A percentile compares a stretch with the other conserved stretches of the same genome.
These are phyloP conservation scores for Tulasnella sp. DNA, from an alignment of 768 basidiomycete genomes.

Conservation along the genomic window DNA sequence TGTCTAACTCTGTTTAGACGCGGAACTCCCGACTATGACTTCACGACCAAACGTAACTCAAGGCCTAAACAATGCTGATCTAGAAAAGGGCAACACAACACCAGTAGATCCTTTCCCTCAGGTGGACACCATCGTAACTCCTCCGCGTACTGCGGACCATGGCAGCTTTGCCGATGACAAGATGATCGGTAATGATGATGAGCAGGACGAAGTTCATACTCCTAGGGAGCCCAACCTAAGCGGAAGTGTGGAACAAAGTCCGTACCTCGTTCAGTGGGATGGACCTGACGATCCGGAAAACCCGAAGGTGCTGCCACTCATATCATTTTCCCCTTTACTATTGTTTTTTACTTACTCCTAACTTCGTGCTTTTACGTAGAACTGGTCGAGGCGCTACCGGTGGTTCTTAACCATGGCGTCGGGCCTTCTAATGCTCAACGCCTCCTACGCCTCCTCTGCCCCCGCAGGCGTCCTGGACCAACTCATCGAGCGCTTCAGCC, in stretches of 20 bases:
- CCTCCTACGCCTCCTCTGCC: slow-evolving; percentile 26
- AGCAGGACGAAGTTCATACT: neutral
- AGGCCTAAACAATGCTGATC: neutral
- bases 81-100: neutral
- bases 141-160: neutral
- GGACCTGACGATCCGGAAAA: slow-evolving; percentile 26
- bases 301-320: slow-evolving; percentile 25
- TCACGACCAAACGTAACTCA: neutral
- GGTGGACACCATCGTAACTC: neutral
- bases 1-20: neutral
- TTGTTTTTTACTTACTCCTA: neutral
- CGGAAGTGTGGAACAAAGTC: neutral
- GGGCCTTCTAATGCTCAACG: slow-evolving; percentile 23
- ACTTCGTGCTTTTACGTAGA: slow-evolving; percentile 15
- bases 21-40: neutral
- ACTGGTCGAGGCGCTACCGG: slow-evolving; percentile 18
- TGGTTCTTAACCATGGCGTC: slow-evolving; percentile 19
- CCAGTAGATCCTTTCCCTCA: neutral
- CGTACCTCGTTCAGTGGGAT: slow-evolving; percentile 17
- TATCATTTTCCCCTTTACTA: neutral
- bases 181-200: neutral
- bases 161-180: neutral
- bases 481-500: slow-evolving; percentile 21
- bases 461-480: slow-evolving; percentile 28
- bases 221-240: neutral